Evolutionary conservation across 306 rosid species (phyloP).

Genomic region (Myrica gale): DNA sequence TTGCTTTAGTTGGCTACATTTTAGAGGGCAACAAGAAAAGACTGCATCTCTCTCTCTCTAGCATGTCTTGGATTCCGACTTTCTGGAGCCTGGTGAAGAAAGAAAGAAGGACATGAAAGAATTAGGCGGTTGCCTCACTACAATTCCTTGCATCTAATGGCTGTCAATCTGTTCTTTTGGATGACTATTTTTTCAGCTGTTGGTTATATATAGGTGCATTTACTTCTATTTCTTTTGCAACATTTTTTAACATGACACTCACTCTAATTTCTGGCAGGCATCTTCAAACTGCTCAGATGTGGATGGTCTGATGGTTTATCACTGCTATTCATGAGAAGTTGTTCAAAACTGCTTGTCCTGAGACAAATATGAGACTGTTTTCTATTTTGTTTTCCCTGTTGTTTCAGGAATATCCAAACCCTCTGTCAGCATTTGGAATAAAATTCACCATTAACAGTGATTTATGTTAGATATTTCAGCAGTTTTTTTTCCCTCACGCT

Average conservation of each 20-base stretch:
- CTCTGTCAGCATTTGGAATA: conserved; percentile 43
- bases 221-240: not conserved
- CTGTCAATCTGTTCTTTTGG: not conserved
- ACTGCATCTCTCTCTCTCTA: not conserved
- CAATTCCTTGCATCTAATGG: not conserved
- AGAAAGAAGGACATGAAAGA: no score
- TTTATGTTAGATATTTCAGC: not conserved
- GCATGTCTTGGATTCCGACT: not conserved
- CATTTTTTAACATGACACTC: conserved; percentile 1
- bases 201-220: not conserved
- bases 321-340: conserved; percentile 36
- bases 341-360: conserved; percentile 41
- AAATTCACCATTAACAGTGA: conserved; percentile 35
- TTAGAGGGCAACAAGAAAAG: not conserved
- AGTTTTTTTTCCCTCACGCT: not conserved
- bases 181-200: not conserved
- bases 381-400: conserved; percentile 26
- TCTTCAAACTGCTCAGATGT: conserved; percentile 33
- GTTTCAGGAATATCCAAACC: conserved; percentile 25
- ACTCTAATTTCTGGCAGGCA: conserved; percentile 43
- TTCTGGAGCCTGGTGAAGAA: not conserved
- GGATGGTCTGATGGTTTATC: conserved; percentile 43
- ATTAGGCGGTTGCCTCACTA: not conserved
- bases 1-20: not conserved
- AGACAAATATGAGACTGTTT: conserved; percentile 28